Evolutionary conservation across 352 stramenopile species (phyloP), one percentile per base, ranked within the genome.

Genomic region (Phytophthora foliorum): DNA sequence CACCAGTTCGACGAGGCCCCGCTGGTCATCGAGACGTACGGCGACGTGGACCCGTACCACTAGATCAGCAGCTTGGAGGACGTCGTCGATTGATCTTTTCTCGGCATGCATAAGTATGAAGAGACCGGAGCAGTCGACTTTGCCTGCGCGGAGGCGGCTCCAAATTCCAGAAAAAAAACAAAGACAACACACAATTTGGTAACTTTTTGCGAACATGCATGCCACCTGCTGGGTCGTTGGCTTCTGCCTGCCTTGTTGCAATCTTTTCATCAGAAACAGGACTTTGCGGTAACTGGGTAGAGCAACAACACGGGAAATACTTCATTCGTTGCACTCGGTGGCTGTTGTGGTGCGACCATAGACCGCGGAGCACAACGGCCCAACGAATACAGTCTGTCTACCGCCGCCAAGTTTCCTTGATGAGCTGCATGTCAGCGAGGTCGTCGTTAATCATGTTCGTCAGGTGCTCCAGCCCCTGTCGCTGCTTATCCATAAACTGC

Each of bases 1-100:
- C 90, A 97, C 75, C 90, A 97, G 86, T 97, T 97, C 63, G 87
- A 95, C 32, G 90, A 97, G 67, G 77, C 88, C 14, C 90, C 90
- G 55, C 82, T 97, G 61, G 84, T 97, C 70, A 88, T 97, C 38
- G 90, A 97, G 78, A 96, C 88, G 46, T 95, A 90, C 71, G 90
- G 87, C 73, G 78, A 89, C 63, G 80, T 94, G 51, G 89, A 96
- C 77, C 89, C 89, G 34, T 89, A 84, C 72, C 81, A 96, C 78
- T 91, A 91, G 76, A 84, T 32, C 52, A 46, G 21, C 46, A 64
- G 17, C 49, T n/a, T 49, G 27, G 31, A 63, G 56, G 48, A 53
- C 31, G 54, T 39, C 62, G 62, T 59, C n/a, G n/a, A n/a, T n/a
- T n/a, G n/a, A n/a, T n/a, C n/a, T n/a, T n/a, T n/a, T n/a, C n/a